Base-by-base conservation (phyloP, 306 rosid species). In the Vigna unguiculata region DNA sequence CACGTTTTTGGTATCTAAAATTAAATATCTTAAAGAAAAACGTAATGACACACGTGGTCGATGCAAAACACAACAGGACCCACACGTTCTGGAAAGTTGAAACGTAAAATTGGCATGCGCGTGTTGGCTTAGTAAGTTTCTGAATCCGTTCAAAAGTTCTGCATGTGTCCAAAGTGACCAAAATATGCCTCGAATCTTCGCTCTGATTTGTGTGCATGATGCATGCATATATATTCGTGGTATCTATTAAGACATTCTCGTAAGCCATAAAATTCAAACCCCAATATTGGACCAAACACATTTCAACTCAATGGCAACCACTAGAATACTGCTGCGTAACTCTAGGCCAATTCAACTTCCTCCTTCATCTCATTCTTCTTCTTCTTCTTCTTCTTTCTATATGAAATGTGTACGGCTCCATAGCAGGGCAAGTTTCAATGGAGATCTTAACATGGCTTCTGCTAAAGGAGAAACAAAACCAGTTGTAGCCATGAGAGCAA, bases 181-280 rank as follows among this genome's bases (percentile, higher is more conserved):
- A 78, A 74, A 74, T 59, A 73, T 78, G 25, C 86, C 64, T 41
- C 69, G 80, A 83, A 78, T 83, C 83, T 78, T 72, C 61, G 16
- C 30, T 43, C 40, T 54, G 2, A 3, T 54, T 63, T 13, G 7
- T 58, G 13, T 46, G 38, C 75, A 55, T 74, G 34, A 65, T 24
- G 45, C 34, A 55, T 67, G 64, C 72, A 75, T 19, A 13, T 13
- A 20, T 32, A 11, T 65, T 10, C 14, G 58, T 57, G 72, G 69
- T 54, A 53, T 77, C 54, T 25, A 67, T 80, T 55, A 46, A 47
- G 19, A 47, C 54, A 71, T 62, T 12, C 63, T 17, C 79, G 5
- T 43, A 45, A 5, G 19, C 81, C 81, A 14, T 43, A 17, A 13
- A 69, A 40, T 30, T 41, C 19, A 9, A 61, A 24, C 40, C 38